These are phyloP conservation scores for Termitomyces sp. DNA, from an alignment of 768 basidiomycete genomes.

Conservation along the genomic window DNA sequence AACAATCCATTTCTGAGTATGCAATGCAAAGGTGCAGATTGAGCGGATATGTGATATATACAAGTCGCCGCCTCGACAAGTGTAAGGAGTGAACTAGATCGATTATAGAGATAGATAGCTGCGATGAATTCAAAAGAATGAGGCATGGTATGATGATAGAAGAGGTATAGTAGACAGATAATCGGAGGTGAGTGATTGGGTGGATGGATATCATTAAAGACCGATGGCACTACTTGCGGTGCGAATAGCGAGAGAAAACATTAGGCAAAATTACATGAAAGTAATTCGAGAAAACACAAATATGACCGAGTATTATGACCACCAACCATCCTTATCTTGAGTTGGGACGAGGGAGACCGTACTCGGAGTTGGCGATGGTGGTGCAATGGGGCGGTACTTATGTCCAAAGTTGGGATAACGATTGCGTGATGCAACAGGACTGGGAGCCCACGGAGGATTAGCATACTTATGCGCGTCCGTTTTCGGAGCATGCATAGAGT, in stretches of 20 bases:
- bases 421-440: conserved; percentile 27
- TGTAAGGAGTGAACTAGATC: not conserved
- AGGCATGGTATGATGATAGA: not conserved
- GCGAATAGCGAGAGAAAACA: conserved; percentile 2
- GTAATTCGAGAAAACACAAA: not conserved
- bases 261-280: not conserved
- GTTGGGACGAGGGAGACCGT: conserved; percentile 69
- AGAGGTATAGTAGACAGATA: conserved; percentile 1
- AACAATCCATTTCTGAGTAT: conserved; percentile 1
- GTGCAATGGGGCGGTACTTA: conserved; percentile 23
- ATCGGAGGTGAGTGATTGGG: not conserved
- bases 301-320: conserved; percentile 33
- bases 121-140: not conserved
- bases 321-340: conserved; percentile 75
- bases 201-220: not conserved
- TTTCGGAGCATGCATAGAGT: conserved; percentile 56
- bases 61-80: not conserved
- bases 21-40: not conserved
- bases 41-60: not conserved
- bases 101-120: not conserved
- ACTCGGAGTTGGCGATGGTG: conserved; percentile 72
- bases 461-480: conserved; percentile 22
- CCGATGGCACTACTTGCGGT: conserved; percentile 3
- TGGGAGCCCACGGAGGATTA: conserved; percentile 11
- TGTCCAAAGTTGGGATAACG: conserved; percentile 32